Evolutionary conservation across 108 stramenopile genomes (phyloP).

Genomic region (Seminavis robusta): DNA sequence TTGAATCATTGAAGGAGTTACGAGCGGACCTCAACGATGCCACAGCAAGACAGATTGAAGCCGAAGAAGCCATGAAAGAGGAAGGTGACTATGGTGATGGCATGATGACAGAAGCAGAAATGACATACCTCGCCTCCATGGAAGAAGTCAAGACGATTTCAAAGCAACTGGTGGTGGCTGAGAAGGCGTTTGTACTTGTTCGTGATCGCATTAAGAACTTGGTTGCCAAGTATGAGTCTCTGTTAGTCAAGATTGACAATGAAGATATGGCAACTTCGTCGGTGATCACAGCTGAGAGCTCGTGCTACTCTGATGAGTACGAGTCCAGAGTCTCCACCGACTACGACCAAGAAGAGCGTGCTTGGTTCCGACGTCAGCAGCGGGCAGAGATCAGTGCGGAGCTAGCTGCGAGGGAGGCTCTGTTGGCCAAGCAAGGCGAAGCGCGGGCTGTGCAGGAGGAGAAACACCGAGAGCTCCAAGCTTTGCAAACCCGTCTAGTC

Average conservation of each 20-base stretch:
- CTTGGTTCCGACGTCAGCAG: slow-evolving; percentile 53
- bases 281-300: slow-evolving; percentile 37
- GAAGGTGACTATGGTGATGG: slow-evolving; percentile 52
- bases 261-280: slow-evolving; percentile 52
- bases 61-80: slow-evolving; percentile 69
- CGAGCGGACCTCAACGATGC: slow-evolving; percentile 57
- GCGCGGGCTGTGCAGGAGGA: slow-evolving; percentile 39
- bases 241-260: slow-evolving; percentile 67
- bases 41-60: slow-evolving; percentile 67
- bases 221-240: slow-evolving; percentile 65
- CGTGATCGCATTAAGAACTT: slow-evolving; percentile 65
- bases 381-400: slow-evolving; percentile 75
- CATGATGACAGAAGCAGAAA: slow-evolving; percentile 80
- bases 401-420: slow-evolving; percentile 70
- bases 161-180: slow-evolving; percentile 67
- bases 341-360: slow-evolving; percentile 35
- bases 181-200: slow-evolving; percentile 69
- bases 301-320: slow-evolving; percentile 33
- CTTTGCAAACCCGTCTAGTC: slow-evolving; percentile 35
- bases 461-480: slow-evolving; percentile 67
- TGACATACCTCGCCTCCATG: slow-evolving; percentile 62
- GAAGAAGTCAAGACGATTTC: slow-evolving; percentile 73
- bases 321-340: slow-evolving; percentile 15
- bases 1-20: slow-evolving; percentile 34
- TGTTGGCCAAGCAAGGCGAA: slow-evolving; percentile 57